Evolutionary conservation across 192 early-diverging fungal species (phyloP).

Genomic region (Umbelopsis isabellina): DNA sequence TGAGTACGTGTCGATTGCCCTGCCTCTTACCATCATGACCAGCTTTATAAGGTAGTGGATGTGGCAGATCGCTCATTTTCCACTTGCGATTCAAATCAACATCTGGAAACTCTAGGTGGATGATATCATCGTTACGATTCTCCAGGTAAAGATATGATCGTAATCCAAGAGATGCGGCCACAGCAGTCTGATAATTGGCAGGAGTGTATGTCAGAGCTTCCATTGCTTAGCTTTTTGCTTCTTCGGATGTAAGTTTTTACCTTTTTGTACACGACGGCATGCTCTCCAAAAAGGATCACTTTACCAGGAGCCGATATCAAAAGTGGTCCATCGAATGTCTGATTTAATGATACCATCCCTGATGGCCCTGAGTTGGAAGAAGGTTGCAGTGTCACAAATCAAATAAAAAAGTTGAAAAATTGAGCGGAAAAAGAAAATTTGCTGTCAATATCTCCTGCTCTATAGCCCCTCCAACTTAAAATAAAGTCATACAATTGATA

Average conservation of each 20-base stretch:
- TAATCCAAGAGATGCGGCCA: conserved; percentile 81
- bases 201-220: conserved; percentile 5
- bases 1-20: not conserved
- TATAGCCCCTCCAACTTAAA: no score
- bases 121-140: conserved; percentile 45
- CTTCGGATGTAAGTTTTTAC: conserved; percentile 32
- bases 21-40: conserved; percentile 16
- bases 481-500: no score
- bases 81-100: conserved; percentile 52
- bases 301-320: conserved; percentile 93
- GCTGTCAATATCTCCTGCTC: no score
- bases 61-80: conserved; percentile 39
- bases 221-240: conserved; percentile 47
- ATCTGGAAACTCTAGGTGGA: conserved; percentile 67
- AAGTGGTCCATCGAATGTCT: conserved; percentile 37
- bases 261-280: conserved; percentile 94
- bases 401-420: no score
- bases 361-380: no score
- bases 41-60: conserved; percentile 19
- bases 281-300: conserved; percentile 97
- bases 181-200: conserved; percentile 61
- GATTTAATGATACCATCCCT: not conserved
- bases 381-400: no score
- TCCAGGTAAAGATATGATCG: conserved; percentile 71
- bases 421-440: no score